A percentile compares a stretch with the other conserved stretches of the same genome.
Conservation (phyloP, 2,329 filamentous ascomycete genomes). For the Colletotrichum sp. region DNA sequence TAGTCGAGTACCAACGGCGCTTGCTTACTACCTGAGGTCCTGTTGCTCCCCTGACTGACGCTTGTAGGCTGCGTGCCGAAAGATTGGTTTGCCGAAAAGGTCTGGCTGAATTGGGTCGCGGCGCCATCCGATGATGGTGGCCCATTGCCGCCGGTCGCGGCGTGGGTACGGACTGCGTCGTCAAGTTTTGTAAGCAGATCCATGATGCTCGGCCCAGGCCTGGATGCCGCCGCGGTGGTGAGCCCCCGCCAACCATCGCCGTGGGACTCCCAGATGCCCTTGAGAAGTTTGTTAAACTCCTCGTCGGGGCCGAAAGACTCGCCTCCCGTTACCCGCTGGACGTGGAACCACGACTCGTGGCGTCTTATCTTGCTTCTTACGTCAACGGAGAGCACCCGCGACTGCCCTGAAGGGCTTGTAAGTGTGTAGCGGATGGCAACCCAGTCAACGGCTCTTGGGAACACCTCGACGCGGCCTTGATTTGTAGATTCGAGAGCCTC, state of each 20-base stretch:
- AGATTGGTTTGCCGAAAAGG: conserved; percentile 14
- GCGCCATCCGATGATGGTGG: conserved; percentile 1
- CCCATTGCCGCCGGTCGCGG: conserved; percentile 24
- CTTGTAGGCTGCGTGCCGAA: conserved; percentile 19
- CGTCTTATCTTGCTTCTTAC: conserved; percentile 55
- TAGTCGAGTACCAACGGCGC: conserved; percentile 20
- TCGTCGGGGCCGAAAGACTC: conserved; percentile 29
- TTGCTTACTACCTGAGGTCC: conserved; percentile 13
- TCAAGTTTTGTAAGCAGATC: conserved; percentile 55
- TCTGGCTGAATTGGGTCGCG: conserved; percentile 19
- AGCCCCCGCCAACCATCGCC: conserved; percentile 55
- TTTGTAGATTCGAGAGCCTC: conserved; percentile 42
- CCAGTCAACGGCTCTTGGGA: conserved; percentile 61
- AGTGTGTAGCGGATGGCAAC: conserved; percentile 61
- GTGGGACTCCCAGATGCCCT: conserved; percentile 48
- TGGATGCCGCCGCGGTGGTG: conserved; percentile 49
- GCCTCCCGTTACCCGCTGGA: conserved; percentile 40
- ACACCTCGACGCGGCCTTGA: conserved; percentile 55
- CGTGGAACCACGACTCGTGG: conserved; percentile 57
- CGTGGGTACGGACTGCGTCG: conserved; percentile 45
- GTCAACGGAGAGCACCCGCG: conserved; percentile 52
- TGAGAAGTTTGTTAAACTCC: conserved; percentile 43
- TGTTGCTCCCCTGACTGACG: conserved; percentile 13
- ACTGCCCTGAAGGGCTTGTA: conserved; percentile 26
- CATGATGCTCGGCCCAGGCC: conserved; percentile 42